phyloP scores from a whole-genome alignment of 1,139 yeast genomes.

The Geotrichum klebahnii region DNA sequence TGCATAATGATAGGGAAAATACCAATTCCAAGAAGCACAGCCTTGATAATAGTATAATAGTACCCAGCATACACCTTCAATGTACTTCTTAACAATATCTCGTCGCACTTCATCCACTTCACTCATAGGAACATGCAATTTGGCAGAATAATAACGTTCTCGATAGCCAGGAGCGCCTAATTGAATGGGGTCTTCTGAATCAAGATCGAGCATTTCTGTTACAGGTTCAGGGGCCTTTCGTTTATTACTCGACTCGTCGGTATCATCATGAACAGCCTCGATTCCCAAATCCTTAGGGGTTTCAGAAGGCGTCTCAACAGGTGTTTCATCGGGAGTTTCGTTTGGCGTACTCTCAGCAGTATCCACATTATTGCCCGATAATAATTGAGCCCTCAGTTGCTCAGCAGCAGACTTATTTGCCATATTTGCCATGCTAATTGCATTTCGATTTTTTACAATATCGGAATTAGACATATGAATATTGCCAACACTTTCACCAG shows the following conservation, averaged over 20 bases:
- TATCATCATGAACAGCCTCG: conserved; percentile 23
- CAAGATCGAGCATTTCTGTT: conserved; percentile 26
- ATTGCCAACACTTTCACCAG: conserved; percentile 65
- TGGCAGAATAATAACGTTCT: conserved; percentile 71
- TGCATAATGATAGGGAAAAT: conserved; percentile 93
- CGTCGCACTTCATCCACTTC: conserved; percentile 58
- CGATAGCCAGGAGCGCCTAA: conserved; percentile 86
- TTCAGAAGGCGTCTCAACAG: conserved; percentile 24
- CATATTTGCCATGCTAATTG: conserved; percentile 69
- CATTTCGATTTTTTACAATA: conserved; percentile 61
- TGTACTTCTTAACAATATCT: conserved; percentile 65
- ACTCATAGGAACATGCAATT: conserved; percentile 57
- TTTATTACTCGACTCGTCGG: conserved; percentile 27
- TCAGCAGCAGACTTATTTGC: conserved; percentile 72
- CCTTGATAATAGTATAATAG: conserved; percentile 91
- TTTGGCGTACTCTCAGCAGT: conserved; percentile 18
- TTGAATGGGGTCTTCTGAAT: conserved; percentile 53
- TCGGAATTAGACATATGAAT: conserved; percentile 68
- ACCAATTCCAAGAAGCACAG: conserved; percentile 99
- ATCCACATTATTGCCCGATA: conserved; percentile 21
- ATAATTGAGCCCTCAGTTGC: conserved; percentile 48
- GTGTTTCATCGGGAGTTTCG: conserved; percentile 23
- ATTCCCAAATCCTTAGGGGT: conserved; percentile 20
- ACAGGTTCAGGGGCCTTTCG: conserved; percentile 31
- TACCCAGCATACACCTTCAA: conserved; percentile 97